Base-by-base conservation (phyloP, 2,329 filamentous ascomycete genomes). In the Cadophora gregata region DNA sequence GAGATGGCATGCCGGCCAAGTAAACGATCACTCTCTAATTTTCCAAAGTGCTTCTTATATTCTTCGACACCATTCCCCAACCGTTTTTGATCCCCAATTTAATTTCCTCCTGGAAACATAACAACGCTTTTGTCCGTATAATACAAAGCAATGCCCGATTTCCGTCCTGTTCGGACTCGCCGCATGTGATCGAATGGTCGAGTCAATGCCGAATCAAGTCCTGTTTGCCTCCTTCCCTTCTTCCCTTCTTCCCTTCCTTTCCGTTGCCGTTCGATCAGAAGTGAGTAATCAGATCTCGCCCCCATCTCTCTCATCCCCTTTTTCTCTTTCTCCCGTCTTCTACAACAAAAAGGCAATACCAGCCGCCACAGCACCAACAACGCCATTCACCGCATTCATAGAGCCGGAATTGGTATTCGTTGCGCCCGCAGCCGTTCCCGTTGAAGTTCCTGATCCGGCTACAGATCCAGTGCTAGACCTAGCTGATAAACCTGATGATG, bases 311-410 rank as follows among this genome's bases (percentile, higher is more conserved):
- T 25, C 50, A 21, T 7, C n/a, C 25, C 27, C 14, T 2, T 53
- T 25, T 7, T 2, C 3, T 53, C 24, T 12, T 14, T 31, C 10
- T 16, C 50, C 24, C 19, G 14, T 31, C 10, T 16, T 27, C 27
- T 48, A 62, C 47, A 62, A 47, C 29, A 62, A 31, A 16, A 62
- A 47, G 1, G 45, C 59, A 29, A 62, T 16, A 3, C 59, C 59
- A 16, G 59, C 59, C 29, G 59, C 59, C 31, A 51, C 59, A 25
- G 21, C 59, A 24, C 59, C 59, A 33, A 62, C 45, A 33, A 51
- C 2, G 12, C 42, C 59, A 42, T 42, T 25, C 5, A 51, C 31
- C 21, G 25, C 59, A 33, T 47, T 33, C 42, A 19, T 16, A 21
- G 25, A 14, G 9, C 45, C 59, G 12, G n/a, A 45, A 29, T 36